These are phyloP conservation scores for Phenoliferia sp. DNA, from an alignment of 1,284 basidiomycete species.

Conservation along the genomic window DNA sequence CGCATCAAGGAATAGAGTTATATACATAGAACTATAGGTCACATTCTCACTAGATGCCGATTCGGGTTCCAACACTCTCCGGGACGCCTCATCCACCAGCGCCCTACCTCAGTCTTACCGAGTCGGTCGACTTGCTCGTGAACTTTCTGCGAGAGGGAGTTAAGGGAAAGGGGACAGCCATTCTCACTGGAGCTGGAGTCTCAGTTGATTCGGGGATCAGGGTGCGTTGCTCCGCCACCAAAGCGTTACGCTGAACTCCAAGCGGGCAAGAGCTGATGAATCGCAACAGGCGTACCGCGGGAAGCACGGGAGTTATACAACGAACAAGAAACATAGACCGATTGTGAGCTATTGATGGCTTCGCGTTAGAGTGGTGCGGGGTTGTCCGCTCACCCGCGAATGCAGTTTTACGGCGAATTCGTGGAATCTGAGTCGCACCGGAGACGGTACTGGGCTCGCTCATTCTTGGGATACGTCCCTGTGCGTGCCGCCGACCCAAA, in stretches of 20 bases:
- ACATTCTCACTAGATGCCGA: neutral
- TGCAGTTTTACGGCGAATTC: conserved; percentile 12
- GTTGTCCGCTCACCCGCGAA: neutral
- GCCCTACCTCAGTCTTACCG: conserved; percentile 49
- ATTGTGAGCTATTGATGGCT: conserved; percentile 36
- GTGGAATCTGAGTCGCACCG: neutral
- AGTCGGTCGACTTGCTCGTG: conserved; percentile 61
- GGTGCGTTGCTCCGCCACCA: conserved; percentile 60
- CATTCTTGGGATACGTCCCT: conserved; percentile 31
- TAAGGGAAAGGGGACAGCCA: conserved; percentile 48
- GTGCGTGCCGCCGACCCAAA: conserved; percentile 68
- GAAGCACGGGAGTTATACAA: conserved; percentile 31
- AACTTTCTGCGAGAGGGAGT: conserved; percentile 54
- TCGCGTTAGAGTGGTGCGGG: conserved; percentile 14
- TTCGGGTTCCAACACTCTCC: conserved; percentile 39
- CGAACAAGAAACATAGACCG: conserved; percentile 34
- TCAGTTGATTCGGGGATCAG: conserved; percentile 88
- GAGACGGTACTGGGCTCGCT: conserved; percentile 27
- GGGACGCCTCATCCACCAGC: conserved; percentile 45
- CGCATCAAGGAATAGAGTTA: no score
- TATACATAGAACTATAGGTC: no score
- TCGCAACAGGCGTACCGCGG: conserved; percentile 30
- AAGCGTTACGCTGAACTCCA: neutral
- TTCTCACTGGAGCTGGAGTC: conserved; percentile 84
- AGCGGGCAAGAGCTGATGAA: neutral